Conservation (phyloP, 176 grass and related monocot species). For the Carex myosuroides region DNA sequence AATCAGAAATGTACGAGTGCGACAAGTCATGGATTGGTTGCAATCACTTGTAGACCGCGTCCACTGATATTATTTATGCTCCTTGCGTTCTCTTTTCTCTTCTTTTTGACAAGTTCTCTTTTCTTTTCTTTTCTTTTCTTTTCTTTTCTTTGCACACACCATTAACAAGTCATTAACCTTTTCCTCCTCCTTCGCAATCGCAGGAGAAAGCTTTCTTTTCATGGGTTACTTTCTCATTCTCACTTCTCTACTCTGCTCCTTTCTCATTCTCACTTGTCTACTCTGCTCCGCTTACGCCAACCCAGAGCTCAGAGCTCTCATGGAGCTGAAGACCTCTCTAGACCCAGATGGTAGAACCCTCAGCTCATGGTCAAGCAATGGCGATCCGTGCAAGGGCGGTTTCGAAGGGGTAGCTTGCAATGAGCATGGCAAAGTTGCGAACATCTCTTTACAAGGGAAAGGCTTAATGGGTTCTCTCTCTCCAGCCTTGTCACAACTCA, state of each 20-base stretch:
- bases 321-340: slow-evolving; percentile 53
- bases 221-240: slow-evolving; percentile 10
- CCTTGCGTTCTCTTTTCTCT: background rate
- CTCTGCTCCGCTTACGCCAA: background rate
- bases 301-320: slow-evolving; percentile 55
- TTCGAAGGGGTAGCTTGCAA: slow-evolving; percentile 90
- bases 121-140: background rate
- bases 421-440: slow-evolving; percentile 58
- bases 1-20: background rate
- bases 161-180: background rate
- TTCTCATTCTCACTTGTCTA: background rate
- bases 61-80: background rate
- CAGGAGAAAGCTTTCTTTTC: background rate
- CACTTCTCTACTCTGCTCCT: background rate
- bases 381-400: slow-evolving; percentile 48
- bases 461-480: slow-evolving; percentile 66
- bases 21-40: no score
- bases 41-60: background rate
- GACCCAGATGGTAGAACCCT: slow-evolving; percentile 51
- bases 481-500: slow-evolving; percentile 51
- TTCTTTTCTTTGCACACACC: background rate
- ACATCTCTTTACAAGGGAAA: slow-evolving; percentile 88
- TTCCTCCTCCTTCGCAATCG: background rate
- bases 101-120: no score
- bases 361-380: slow-evolving; percentile 50